phyloP scores from a whole-genome alignment of 2,329 filamentous ascomycete species.

The Fusarium burgessii region DNA sequence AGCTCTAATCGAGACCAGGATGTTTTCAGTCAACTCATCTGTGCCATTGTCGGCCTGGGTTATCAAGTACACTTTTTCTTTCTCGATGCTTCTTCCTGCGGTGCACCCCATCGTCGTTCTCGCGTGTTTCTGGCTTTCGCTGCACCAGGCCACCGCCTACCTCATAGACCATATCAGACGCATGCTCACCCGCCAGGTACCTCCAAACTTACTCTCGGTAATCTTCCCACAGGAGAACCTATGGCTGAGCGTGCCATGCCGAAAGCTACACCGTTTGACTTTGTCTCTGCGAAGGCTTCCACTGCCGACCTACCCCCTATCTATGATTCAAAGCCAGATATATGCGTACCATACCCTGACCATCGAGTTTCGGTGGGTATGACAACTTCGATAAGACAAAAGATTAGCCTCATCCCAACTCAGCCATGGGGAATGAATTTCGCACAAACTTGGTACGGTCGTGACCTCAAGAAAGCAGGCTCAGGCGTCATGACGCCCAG shows the following conservation, averaged over 20 bases:
- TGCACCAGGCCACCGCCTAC: constrained; percentile 71
- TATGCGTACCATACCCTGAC: constrained; percentile 75
- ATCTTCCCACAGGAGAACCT: constrained; percentile 67
- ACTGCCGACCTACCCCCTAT: constrained; percentile 72
- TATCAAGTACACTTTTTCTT: constrained; percentile 79
- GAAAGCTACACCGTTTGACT: constrained; percentile 68
- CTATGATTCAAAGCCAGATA: constrained; percentile 69
- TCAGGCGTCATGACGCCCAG: constrained; percentile 52
- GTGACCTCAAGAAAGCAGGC: constrained; percentile 37
- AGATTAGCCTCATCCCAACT: constrained; percentile 70
- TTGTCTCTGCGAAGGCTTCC: constrained; percentile 64
- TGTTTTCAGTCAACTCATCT: constrained; percentile 79
- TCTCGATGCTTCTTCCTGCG: constrained; percentile 76
- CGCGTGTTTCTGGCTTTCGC: constrained; percentile 79
- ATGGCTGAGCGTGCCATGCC: constrained; percentile 65
- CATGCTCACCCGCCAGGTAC: constrained; percentile 68
- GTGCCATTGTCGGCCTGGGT: constrained; percentile 78
- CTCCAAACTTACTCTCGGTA: constrained; percentile 61
- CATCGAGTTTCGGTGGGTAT: constrained; percentile 66
- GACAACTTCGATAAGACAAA: constrained; percentile 54
- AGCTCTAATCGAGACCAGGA: constrained; percentile 65
- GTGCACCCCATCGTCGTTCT: constrained; percentile 73
- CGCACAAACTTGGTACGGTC: constrained; percentile 57
- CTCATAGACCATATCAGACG: constrained; percentile 67
- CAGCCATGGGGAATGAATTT: constrained; percentile 68